phyloP scores from a whole-genome alignment of 805 yeast genomes.

The Babjeviella inositovora region DNA sequence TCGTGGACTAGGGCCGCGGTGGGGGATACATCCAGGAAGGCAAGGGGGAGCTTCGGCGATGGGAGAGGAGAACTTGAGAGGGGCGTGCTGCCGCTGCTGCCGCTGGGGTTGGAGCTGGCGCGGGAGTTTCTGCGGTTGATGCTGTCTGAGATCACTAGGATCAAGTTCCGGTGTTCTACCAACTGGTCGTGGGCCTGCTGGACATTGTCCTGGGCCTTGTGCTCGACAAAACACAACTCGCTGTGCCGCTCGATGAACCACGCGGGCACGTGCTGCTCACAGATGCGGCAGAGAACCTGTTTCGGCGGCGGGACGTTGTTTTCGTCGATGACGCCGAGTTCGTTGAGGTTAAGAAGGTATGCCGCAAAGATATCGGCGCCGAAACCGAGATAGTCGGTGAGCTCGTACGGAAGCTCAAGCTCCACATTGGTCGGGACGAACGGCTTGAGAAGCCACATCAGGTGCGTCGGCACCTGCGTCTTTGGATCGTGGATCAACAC shows the following conservation, averaged over 20 bases:
- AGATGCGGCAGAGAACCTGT: conserved; percentile 74
- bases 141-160: conserved; percentile 25
- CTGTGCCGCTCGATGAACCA: conserved; percentile 96
- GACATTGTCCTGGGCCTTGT: conserved; percentile 63
- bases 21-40: conserved; percentile 9
- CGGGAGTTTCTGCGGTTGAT: conserved; percentile 5
- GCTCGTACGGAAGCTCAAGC: conserved; percentile 50
- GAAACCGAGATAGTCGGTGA: conserved; percentile 71
- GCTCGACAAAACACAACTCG: conserved; percentile 76
- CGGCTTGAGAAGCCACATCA: conserved; percentile 89
- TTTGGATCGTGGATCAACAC: conserved; percentile 54
- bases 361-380: conserved; percentile 76
- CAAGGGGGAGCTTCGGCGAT: too few species aligned
- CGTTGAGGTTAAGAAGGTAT: conserved; percentile 50
- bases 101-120: conserved; percentile 9
- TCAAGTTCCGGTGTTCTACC: conserved; percentile 46
- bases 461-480: conserved; percentile 49
- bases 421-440: conserved; percentile 47
- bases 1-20: conserved; percentile 13
- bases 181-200: conserved; percentile 62
- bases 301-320: conserved; percentile 63
- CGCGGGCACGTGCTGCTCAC: conserved; percentile 81
- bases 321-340: conserved; percentile 47
- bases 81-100: conserved; percentile 11
- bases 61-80: conserved; percentile 3